These are phyloP conservation scores for Oligophagozyma castellii DNA, from an alignment of 1,139 yeast genomes.

Conservation along the genomic window DNA sequence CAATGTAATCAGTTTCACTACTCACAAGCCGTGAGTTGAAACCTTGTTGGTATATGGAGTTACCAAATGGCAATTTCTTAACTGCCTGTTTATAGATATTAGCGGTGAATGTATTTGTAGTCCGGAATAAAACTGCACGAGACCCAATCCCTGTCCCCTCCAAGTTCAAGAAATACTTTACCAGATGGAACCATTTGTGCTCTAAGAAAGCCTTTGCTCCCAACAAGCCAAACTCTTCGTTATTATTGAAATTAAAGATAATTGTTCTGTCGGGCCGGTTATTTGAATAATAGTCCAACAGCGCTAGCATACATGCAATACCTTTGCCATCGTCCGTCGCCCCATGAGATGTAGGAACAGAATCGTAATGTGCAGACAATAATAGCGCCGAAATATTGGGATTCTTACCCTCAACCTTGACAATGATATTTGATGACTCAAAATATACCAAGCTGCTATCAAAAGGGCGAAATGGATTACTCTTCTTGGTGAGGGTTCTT, in stretches of 20 bases:
- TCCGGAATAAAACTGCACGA: conserved; percentile 67
- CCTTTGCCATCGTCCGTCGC: conserved; percentile 94
- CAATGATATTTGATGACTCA: conserved; percentile 69
- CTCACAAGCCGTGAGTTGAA: conserved; percentile 57
- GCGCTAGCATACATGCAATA: conserved; percentile 67
- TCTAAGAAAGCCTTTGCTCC: conserved; percentile 68
- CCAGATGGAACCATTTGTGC: conserved; percentile 61
- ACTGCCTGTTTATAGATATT: conserved; percentile 36
- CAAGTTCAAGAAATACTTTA: conserved; percentile 59
- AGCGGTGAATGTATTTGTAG: conserved; percentile 66
- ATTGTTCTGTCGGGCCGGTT: conserved; percentile 52
- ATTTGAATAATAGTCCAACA: conserved; percentile 37
- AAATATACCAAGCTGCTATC: conserved; percentile 41
- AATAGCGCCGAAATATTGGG: conserved; percentile 49
- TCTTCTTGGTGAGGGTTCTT: conserved; percentile 34
- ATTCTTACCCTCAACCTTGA: conserved; percentile 52
- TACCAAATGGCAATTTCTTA: conserved; percentile 50
- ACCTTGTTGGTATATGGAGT: conserved; percentile 71
- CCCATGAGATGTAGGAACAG: conserved; percentile 79
- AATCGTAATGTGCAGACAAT: conserved; percentile 77
- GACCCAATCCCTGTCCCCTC: conserved; percentile 98
- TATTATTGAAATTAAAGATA: conserved; percentile 73
- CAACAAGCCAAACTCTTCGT: conserved; percentile 79
- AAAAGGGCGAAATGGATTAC: conserved; percentile 32
- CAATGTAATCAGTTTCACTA: conserved; percentile 77